These are phyloP conservation scores for Syzygium aqueum DNA, from an alignment of 345 rosid genomes.

Conservation along the genomic window DNA sequence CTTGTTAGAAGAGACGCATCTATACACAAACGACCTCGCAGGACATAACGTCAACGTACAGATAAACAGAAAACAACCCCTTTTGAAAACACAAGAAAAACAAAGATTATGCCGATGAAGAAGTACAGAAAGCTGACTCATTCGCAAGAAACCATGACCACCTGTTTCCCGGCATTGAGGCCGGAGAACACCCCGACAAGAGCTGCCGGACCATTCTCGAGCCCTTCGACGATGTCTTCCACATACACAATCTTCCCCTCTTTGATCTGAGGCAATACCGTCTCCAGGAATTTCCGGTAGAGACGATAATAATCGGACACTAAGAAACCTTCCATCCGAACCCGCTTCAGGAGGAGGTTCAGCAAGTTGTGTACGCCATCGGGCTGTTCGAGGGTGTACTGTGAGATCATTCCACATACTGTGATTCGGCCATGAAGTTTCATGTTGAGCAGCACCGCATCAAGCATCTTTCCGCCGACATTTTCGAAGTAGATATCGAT, in stretches of 20 bases:
- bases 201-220: slow-evolving; percentile 9
- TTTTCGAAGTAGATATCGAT: slow-evolving; percentile 22
- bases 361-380: slow-evolving; percentile 19
- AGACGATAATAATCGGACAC: slow-evolving; percentile 8
- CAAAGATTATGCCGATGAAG: neutral
- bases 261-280: slow-evolving; percentile 13
- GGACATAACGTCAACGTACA: neutral
- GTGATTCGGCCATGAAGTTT: slow-evolving; percentile 14
- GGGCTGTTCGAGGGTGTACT: slow-evolving; percentile 12
- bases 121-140: neutral
- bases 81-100: neutral
- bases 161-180: slow-evolving; percentile 20
- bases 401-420: slow-evolving; percentile 20
- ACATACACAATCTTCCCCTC: slow-evolving; percentile 15
- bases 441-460: slow-evolving; percentile 20
- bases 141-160: slow-evolving; percentile 19
- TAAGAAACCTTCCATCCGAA: slow-evolving; percentile 22
- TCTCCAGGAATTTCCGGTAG: slow-evolving; percentile 12
- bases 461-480: slow-evolving; percentile 24
- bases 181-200: slow-evolving; percentile 19
- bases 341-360: slow-evolving; percentile 1
- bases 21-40: neutral
- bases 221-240: slow-evolving; percentile 23
- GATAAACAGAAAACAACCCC: neutral
- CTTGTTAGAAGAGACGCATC: no score